Evolutionary conservation across 306 rosid genomes (phyloP).

Genomic region (Lathyrus tuberosus): DNA sequence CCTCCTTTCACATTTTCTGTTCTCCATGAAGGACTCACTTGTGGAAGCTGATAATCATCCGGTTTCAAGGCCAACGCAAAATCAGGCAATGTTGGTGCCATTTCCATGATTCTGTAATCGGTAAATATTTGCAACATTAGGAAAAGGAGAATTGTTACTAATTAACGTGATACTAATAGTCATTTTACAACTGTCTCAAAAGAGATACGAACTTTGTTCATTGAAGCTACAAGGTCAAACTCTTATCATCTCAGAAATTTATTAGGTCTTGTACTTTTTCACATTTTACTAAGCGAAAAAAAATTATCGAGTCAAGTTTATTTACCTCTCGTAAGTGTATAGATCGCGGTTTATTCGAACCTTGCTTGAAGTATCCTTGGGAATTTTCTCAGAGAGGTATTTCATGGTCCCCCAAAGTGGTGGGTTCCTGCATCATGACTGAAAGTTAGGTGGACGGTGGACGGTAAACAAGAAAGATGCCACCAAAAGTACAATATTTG

Average conservation of each 20-base stretch:
- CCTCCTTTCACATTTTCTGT: constrained; percentile 63
- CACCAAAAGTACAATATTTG: constrained; percentile 9
- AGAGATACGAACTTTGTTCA: background rate
- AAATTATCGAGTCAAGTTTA: background rate
- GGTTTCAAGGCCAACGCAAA: constrained; percentile 96
- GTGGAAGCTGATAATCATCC: constrained; percentile 94
- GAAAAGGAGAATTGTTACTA: too few species aligned
- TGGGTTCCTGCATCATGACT: constrained; percentile 70
- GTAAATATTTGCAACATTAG: constrained; percentile 31
- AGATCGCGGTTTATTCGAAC: constrained; percentile 92
- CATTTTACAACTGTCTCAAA: background rate
- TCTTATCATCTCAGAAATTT: background rate
- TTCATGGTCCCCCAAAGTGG: constrained; percentile 97
- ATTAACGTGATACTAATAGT: background rate
- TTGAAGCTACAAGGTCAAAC: background rate
- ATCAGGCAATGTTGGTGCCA: constrained; percentile 97
- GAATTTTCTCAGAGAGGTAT: constrained; percentile 89
- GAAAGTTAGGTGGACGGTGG: constrained; percentile 32
- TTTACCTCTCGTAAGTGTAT: constrained; percentile 77
- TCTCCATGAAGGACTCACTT: constrained; percentile 73
- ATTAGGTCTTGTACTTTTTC: constrained; percentile 15
- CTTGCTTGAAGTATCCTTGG: constrained; percentile 95
- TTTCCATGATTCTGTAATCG: constrained; percentile 83
- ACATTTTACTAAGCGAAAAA: constrained; percentile 24
- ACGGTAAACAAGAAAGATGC: constrained; percentile 18